Evolutionary conservation across 2,329 filamentous ascomycete species (phyloP), one percentile per base, ranked within the genome.

Genomic region (Ascochyta viciae-villosae): DNA sequence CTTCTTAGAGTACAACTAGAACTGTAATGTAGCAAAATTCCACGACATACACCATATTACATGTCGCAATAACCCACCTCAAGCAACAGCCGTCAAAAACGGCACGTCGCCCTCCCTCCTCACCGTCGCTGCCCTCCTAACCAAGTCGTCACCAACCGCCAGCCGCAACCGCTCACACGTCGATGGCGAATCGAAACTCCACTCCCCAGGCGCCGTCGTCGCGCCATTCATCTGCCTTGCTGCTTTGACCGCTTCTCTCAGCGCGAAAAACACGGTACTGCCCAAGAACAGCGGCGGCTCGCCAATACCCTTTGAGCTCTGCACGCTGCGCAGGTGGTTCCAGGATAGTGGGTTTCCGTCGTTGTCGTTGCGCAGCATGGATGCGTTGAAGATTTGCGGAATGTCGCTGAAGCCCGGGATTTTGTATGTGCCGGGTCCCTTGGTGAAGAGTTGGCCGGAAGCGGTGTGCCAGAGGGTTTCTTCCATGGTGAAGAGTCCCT

Each of bases 361-460:
- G 41, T 67, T 71, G 40, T 76, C 91, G 44, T 86, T 88, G 72
- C 95, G 93, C 60, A 96, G 84, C 67, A 96, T 81, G 29, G 83
- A 85, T 13, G 94, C 89, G 73, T 95, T 94, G 80, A 96, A 92
- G 39, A 85, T 82, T 71, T 96, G 91, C 4, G 92, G 92, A 16
- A 96, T 91, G 71, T 96, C 91, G 44, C 89, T 82, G 82, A 96
- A 96, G 0, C 91, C 91, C 0, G 92, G 92, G 68, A 96, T 95
- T 79, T 96, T 95, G 79, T 95, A 95, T 1, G 89, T 85, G 3
- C 86, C 86, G 0, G 86, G 86, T 0, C 86, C 86, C 8, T 79
- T 78, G 2, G 87, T 89, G 73, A 86, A 85, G 50, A 89, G 81
- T 57, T 87, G 83, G 15, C 89, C 86, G 6, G 85, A 89, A 24